phyloP scores from a whole-genome alignment of 148 eudicot genomes.

The Chenopodium suecicum region DNA sequence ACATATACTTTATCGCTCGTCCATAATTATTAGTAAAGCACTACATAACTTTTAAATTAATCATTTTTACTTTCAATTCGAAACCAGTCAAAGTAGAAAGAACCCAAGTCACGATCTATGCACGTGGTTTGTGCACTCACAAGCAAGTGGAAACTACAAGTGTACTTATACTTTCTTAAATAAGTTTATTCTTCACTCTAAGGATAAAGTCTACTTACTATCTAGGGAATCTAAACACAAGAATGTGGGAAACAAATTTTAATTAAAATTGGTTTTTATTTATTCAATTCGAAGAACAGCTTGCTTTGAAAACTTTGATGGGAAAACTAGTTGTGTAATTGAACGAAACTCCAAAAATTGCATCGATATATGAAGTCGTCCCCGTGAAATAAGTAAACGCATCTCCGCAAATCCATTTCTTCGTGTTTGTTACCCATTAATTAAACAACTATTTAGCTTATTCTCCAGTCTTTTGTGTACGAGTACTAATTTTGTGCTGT shows the following conservation, averaged over 20 bases:
- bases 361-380: slow-evolving; percentile 22
- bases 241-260: slow-evolving; percentile 9
- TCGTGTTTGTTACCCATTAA: slow-evolving; percentile 6
- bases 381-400: slow-evolving; percentile 26
- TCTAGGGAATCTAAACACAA: not conserved
- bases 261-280: not conserved
- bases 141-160: slow-evolving; percentile 6
- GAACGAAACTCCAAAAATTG: not conserved
- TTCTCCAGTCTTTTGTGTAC: not conserved
- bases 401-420: slow-evolving; percentile 14
- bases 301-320: slow-evolving; percentile 16
- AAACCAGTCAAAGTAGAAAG: not conserved
- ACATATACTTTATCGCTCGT: too few species aligned
- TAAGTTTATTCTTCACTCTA: not conserved
- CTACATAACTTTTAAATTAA: too few species aligned
- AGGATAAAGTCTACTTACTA: not conserved
- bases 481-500: not conserved
- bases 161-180: not conserved
- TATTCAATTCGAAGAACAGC: not conserved
- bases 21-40: too few species aligned
- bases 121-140: slow-evolving; percentile 8
- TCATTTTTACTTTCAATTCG: not conserved
- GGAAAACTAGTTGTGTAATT: not conserved
- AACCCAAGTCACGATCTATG: not conserved
- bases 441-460: slow-evolving; percentile 7